Percentiles rank a stretch among this genome's conserved stretches.
Evolutionary conservation across 2,329 filamentous ascomycete genomes (phyloP).

Genomic region (Colletotrichum godetiae): DNA sequence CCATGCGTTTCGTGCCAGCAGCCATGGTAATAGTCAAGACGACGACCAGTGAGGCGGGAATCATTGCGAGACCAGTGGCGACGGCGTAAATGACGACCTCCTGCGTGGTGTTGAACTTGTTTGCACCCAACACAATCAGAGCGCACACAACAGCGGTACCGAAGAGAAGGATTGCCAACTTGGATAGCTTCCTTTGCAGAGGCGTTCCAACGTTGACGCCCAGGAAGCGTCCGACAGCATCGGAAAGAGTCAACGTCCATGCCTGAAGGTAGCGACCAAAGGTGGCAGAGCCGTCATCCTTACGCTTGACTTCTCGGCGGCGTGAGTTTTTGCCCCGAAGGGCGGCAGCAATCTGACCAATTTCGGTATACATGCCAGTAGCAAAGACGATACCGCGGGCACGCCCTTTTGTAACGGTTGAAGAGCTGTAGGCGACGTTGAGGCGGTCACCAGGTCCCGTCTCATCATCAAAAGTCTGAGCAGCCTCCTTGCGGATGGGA

Average conservation of each 20-base stretch:
- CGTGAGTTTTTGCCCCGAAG: conserved; percentile 52
- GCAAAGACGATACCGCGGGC: conserved; percentile 70
- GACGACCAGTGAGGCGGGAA: conserved; percentile 59
- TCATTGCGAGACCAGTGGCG: conserved; percentile 60
- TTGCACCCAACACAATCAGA: conserved; percentile 57
- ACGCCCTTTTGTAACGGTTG: conserved; percentile 70
- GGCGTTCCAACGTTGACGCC: conserved; percentile 71
- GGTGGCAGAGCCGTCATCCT: conserved; percentile 53
- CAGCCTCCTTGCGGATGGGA: conserved; percentile 65
- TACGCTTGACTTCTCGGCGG: conserved; percentile 52
- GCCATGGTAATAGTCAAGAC: conserved; percentile 72
- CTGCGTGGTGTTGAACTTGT: conserved; percentile 50
- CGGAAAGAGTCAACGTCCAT: conserved; percentile 49
- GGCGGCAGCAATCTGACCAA: conserved; percentile 68
- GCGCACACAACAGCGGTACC: conserved; percentile 63
- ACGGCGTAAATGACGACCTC: conserved; percentile 58
- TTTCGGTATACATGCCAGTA: conserved; percentile 71
- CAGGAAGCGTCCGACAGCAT: conserved; percentile 57
- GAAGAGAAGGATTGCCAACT: conserved; percentile 76
- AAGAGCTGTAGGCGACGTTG: conserved; percentile 73
- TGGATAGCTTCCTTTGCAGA: conserved; percentile 75
- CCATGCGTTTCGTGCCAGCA: conserved; percentile 66
- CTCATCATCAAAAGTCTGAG: conserved; percentile 53
- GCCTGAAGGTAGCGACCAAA: conserved; percentile 46
- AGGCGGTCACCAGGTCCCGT: conserved; percentile 67